Evolutionary conservation across 176 grass and related monocot species (phyloP).

Genomic region (Hyparrhenia diplandra): DNA sequence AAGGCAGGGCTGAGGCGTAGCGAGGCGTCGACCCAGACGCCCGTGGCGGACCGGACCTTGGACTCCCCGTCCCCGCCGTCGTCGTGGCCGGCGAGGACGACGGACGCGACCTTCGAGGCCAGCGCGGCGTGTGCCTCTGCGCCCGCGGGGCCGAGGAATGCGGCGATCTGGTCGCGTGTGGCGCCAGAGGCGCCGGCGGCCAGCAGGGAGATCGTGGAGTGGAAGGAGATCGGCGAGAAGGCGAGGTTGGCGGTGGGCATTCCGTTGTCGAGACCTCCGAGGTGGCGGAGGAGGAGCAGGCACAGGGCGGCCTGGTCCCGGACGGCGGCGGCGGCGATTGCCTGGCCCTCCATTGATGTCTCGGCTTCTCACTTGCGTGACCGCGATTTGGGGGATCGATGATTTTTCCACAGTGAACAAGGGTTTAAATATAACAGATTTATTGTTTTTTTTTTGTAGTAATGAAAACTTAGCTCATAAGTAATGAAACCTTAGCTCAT

Average conservation of each 20-base stretch:
- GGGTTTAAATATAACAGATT: too few species aligned
- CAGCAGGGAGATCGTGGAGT: background rate
- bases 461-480: too few species aligned
- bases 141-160: slow-evolving; percentile 23
- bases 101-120: background rate
- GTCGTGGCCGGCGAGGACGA: background rate
- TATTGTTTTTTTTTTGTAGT: too few species aligned
- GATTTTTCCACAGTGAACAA: too few species aligned
- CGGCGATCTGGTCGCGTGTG: background rate
- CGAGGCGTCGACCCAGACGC: background rate
- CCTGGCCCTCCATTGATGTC: background rate
- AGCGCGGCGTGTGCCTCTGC: background rate
- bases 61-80: background rate
- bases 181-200: background rate
- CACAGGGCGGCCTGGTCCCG: slow-evolving; percentile 1
- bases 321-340: background rate
- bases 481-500: too few species aligned
- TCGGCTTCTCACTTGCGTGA: too few species aligned
- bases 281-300: slow-evolving; percentile 8
- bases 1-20: background rate
- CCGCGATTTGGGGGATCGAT: too few species aligned
- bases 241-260: background rate
- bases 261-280: background rate
- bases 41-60: slow-evolving; percentile 1
- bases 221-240: slow-evolving; percentile 3